Base-by-base conservation (phyloP, 805 yeast genomes). In the Zygosaccharomyces kombuchaensis region DNA sequence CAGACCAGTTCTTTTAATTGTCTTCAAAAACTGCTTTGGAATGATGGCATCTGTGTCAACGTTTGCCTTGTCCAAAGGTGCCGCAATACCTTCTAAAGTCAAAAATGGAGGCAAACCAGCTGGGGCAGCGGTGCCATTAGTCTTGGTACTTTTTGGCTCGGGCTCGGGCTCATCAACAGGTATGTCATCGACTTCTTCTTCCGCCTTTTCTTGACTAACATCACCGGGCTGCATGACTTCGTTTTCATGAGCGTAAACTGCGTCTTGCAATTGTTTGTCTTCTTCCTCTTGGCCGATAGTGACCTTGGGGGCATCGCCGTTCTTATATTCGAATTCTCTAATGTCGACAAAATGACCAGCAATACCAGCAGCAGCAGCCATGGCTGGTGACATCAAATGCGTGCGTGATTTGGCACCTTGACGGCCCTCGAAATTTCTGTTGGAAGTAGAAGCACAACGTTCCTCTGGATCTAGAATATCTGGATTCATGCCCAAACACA, bases 401-500 rank as follows among this genome's bases (percentile, higher is more conserved):
- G 99, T 93, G 73, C 99, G 81, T 13, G 96, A 88, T 50, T 72
- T 73, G 43, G 96, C 96, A 72, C 99, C 99, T 76, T 93, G 99
- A 71, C 99, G 90, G 60, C 99, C 99, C 70, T 91, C 97, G 65
- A 93, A 93, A 74, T 93, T 93, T 78, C 99, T 85, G 77, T 93
- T 93, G 17, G 98, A 91, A 14, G 99, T 93, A 10, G 98, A 90
- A 7, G 99, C 99, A 74, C 99, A 93, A 72, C 99, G 82, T 71
- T 93, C 99, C 63, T 85, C 80, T 34, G 99, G 99, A 51, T 82
- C 78, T 63, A 93, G 78, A 59, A 93, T 91, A 73, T 93, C 99
- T 35, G 98, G 97, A 73, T 93, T 93, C 99, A 93, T 93, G 69
- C 99, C 99, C 43, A 93, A 78, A 74, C 99, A 93, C 99, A 93